Evolutionary conservation across 2,329 filamentous ascomycete genomes (phyloP).

Genomic region (Blastomyces parvus): DNA sequence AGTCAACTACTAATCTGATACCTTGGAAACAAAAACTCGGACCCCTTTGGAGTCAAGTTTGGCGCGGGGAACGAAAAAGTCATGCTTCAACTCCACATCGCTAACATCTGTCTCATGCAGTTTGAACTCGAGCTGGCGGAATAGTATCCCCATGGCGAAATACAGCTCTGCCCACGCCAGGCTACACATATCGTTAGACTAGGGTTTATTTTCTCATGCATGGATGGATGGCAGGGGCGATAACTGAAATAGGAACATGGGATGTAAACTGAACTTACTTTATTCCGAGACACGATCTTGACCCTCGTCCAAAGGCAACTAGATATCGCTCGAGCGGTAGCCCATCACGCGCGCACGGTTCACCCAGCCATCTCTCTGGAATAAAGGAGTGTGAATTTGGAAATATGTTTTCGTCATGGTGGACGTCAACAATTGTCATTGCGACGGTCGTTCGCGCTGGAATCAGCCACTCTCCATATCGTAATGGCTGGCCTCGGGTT

Average conservation of each 20-base stretch:
- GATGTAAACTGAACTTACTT: constrained; percentile 19
- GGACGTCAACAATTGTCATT: constrained; percentile 18
- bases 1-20: neutral
- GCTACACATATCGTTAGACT: constrained; percentile 7
- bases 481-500: constrained; percentile 9
- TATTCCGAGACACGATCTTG: constrained; percentile 37
- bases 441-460: constrained; percentile 18
- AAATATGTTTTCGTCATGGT: constrained; percentile 23
- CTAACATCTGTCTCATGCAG: constrained; percentile 16
- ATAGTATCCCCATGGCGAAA: constrained; percentile 13
- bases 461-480: constrained; percentile 15
- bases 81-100: constrained; percentile 18
- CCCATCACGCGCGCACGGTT: constrained; percentile 12
- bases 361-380: constrained; percentile 25
- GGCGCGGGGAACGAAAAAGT: constrained; percentile 20
- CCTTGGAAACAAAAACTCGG: constrained; percentile 17
- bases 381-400: constrained; percentile 21
- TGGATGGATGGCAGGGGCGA: too few species aligned
- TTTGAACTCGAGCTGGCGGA: constrained; percentile 17
- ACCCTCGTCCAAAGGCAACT: constrained; percentile 30
- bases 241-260: neutral
- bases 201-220: neutral
- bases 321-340: constrained; percentile 22
- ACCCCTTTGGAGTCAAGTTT: constrained; percentile 22
- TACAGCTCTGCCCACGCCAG: constrained; percentile 14